Evolutionary conservation across 768 basidiomycete genomes (phyloP), one percentile per base, ranked within the genome.

Genomic region (Phlebiopsis gigantea): DNA sequence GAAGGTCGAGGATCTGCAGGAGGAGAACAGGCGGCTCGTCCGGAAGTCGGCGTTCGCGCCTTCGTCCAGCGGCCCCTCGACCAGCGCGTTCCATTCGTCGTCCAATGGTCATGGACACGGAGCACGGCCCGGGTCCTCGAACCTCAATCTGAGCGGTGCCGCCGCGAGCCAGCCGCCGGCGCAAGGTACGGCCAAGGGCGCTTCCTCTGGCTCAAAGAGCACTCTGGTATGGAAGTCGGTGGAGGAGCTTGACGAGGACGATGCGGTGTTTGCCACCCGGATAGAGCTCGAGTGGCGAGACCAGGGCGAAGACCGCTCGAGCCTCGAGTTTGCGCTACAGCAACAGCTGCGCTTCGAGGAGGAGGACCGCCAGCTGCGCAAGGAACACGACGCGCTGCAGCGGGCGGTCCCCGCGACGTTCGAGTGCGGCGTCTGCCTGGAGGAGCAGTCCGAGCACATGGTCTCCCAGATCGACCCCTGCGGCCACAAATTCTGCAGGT

Each of bases 351-450:
- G 69, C 31, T 77, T 69, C 28, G 76, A 80, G 31, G 66, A 64
- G 4, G 81, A 82, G 65, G 68, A 79, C 53, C 43, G 43, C 14
- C 65, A 55, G 1, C 69, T 82, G 34, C 65, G 68, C n/a, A 60
- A 46, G 5, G 74, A 82, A 58, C 61, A 66, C 1, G 57, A 56
- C 12, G 64, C 66, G 2, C 72, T 80, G 5, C 46, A 61, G 14
- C 60, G 44, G 10, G 28, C 55, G 12, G 47, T 62, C 4, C 79
- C 76, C 41, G 28, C 19, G 17, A 53, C 67, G 7, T 85, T 84
- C 56, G 66, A 73, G 41, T 88, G 86, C 61, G 70, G 72, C 8
- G 72, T 87, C 34, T 88, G 60, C 30, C n/a, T 61, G 30, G 60
- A 61, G 17, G 48, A 50, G 14, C 25, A 57, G 39, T 3, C 31